A percentile compares a stretch with the other conserved stretches of the same genome.
These are phyloP conservation scores for Eimeria necatrix DNA, from an alignment of 169 alveolate species.

Conservation along the genomic window DNA sequence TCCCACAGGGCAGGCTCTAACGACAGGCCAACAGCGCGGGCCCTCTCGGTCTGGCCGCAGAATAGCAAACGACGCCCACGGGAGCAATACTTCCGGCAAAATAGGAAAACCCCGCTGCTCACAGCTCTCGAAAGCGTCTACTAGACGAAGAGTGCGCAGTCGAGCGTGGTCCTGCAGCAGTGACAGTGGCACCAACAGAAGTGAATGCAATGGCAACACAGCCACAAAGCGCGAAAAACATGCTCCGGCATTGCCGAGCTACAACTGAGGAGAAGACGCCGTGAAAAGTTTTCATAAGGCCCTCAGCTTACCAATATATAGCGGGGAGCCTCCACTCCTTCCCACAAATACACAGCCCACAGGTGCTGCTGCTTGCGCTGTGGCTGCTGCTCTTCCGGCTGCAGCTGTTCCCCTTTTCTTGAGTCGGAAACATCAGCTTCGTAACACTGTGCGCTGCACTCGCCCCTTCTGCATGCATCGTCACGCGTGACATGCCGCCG, in stretches of 20 bases:
- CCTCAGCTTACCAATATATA: conserved; percentile 32
- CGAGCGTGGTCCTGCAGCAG: conserved; percentile 69
- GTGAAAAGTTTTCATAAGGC: neutral
- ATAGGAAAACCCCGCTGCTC: conserved; percentile 54
- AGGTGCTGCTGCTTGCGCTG: conserved; percentile 71
- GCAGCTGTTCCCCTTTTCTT: conserved; percentile 3
- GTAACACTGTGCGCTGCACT: neutral
- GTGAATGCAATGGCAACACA: neutral
- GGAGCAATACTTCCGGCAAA: conserved; percentile 37
- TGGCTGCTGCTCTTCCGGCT: neutral
- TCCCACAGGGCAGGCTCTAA: neutral
- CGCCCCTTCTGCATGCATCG: neutral
- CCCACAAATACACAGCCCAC: conserved; percentile 73
- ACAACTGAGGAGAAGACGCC: neutral
- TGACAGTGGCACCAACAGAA: neutral
- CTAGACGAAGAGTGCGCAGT: conserved; percentile 69
- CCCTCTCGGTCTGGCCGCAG: conserved; percentile 56
- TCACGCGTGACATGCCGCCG: conserved; percentile 17
- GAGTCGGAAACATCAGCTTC: neutral
- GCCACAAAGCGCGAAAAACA: neutral
- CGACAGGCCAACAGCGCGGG: conserved; percentile 37
- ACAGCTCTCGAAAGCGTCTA: conserved; percentile 66
- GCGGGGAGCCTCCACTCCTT: conserved; percentile 66
- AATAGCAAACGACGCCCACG: conserved; percentile 58
- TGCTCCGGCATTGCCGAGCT: too few relatives aligned